Percentiles rank a stretch among this genome's conserved stretches.
Conservation (phyloP, 208 protist species). For the Trypanosoma congolense region DNA sequence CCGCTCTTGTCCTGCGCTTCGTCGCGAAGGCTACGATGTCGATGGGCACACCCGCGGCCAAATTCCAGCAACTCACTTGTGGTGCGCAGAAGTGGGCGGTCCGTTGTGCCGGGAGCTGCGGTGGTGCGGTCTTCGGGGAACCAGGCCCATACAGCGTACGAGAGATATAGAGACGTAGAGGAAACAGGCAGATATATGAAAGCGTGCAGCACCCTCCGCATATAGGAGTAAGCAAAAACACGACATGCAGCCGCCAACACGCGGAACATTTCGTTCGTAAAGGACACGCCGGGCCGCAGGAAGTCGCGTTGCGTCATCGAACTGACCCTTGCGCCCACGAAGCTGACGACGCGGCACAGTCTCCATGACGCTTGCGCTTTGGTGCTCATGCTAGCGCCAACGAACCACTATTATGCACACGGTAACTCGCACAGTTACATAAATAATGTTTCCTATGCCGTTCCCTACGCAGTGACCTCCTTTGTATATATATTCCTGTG, state of each 20-base stretch:
- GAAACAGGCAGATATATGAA: conserved; percentile 31
- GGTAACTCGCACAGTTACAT: too few species aligned
- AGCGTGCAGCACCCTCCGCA: conserved; percentile 35
- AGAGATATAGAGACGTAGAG: conserved; percentile 28
- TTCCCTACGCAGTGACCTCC: too few species aligned
- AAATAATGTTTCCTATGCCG: too few species aligned
- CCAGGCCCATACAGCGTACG: conserved; percentile 15
- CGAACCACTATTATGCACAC: too few species aligned
- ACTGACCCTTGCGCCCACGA: neutral
- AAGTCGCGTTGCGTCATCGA: conserved; percentile 6
- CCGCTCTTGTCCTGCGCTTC: neutral
- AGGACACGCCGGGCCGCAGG: conserved; percentile 14
- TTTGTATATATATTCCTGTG: too few species aligned
- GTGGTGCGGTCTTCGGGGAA: conserved; percentile 30
- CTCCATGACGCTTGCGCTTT: neutral
- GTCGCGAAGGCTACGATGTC: conserved; percentile 4
- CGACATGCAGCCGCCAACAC: conserved; percentile 32
- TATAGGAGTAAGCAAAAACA: conserved; percentile 21
- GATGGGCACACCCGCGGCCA: conserved; percentile 19
- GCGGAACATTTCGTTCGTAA: conserved; percentile 17
- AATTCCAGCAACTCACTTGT: conserved; percentile 26
- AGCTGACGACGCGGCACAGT: neutral
- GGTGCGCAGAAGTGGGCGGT: conserved; percentile 18
- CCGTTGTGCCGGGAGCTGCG: conserved; percentile 28
- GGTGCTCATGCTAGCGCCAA: too few species aligned